Base-by-base conservation (phyloP, 495 filamentous ascomycete genomes). In the Xylaria intraflava region DNA sequence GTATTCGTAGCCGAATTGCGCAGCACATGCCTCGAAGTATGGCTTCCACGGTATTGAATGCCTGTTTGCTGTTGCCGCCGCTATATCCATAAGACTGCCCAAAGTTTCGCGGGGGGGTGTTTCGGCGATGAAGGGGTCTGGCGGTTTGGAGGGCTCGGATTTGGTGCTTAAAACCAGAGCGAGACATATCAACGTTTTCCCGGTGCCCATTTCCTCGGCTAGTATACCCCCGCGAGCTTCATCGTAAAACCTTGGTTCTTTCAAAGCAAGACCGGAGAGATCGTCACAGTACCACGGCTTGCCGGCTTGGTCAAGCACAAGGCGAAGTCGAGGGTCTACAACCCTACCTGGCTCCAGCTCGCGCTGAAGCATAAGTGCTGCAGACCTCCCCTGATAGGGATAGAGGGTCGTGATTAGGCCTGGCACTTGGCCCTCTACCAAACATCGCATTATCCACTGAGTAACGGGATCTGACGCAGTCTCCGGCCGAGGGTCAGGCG, bases 171-270 rank as follows among this genome's bases (percentile, higher is more conserved):
- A 72, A 35, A 96, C 88, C 2, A 91, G 70, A 26, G 90, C 79
- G 16, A 97, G 72, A 51, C 87, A 89, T 9, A 97, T 94, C 24
- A 96, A 67, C 0, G 92, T 96, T 71, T 97, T 97, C 0, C 92
- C 91, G 5, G 82, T 77, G 10, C 81, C 81, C 73, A 75, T 93
- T 54, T 84, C 77, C 61, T 86, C 83, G 2, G 85, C 85, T 17
- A 88, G 69, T 24, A 91, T 88, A 0, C 91, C 92, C 46, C 92
- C 92, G 53, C 76, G 76, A 19, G 84, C 79, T 48, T 83, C 80
- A 14, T 92, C 89, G 62, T 93, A 95, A 49, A 79, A 77, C 8
- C 75, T 72, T 24, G 86, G 85, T 16, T 86, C 75, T 31, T 75
- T 69, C 2, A 89, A 60, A 50, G 86, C 73, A 3, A 71, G 68